Evolutionary conservation across 306 rosid species (phyloP), one percentile per base, ranked within the genome.

Genomic region (Amphicarpaea edgeworthii): DNA sequence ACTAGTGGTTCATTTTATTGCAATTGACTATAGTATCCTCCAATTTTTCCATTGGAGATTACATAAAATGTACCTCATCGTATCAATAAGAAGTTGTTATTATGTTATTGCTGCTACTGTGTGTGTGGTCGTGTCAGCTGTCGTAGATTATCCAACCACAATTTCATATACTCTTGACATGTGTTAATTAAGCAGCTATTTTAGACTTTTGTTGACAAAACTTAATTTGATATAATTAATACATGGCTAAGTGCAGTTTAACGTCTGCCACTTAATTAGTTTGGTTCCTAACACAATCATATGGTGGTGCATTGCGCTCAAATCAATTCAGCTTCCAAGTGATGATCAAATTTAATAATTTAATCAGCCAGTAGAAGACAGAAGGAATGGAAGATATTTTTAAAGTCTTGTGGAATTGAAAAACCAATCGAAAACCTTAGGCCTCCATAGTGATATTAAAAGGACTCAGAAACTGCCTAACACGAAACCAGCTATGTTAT

Each of bases 141-240:
- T 80, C 81, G 30, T 74, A 80, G 73, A 73, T 87, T 82, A 80
- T 87, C 82, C 79, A 82, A 73, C 20, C 71, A 41, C 40, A 30
- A 8, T 19, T 70, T 67, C 73, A 62, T 15, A 3, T 15, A 14
- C 23, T 57, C 24, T 60, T 64, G 70, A 14, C 77, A 59, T 51
- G 60, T 75, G 62, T 82, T 4, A 20, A 28, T 28, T 4, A 20
- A 24, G 60, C 62, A 47, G 41, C 59, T 43, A 19, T 9, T 82
- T 40, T 34, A n/a, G 65, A 59, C 60, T 62, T 65, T 3, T 59
- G 20, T 19, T 43, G 28, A 16, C 8, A 63, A 50, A 62, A 73
- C 50, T 17, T 58, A 59, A 53, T 50, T 68, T 68, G 32, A 16
- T 68, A 61, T 62, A 30, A 78, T 49, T 82, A 73, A 66, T 66